These are phyloP conservation scores for Taphrina populina DNA, from an alignment of 1,139 yeast species.

Conservation along the genomic window DNA sequence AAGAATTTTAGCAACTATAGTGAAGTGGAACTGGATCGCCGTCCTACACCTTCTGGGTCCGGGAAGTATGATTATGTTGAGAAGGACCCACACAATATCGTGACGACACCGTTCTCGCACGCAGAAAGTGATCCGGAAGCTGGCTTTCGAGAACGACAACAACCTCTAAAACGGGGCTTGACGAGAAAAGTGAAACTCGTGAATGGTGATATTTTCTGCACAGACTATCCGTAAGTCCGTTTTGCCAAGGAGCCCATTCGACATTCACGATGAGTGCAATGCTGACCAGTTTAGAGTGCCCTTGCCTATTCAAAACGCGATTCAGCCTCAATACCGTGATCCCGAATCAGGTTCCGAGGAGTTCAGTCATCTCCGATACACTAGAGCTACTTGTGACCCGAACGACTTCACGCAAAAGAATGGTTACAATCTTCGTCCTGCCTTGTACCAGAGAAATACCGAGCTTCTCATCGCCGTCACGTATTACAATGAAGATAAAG, in stretches of 20 bases:
- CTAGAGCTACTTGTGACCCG: slow-evolving; percentile 81
- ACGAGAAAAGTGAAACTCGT: slow-evolving; percentile 64
- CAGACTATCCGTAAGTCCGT: slow-evolving; percentile 59
- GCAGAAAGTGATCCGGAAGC: slow-evolving; percentile 30
- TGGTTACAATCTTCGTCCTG: slow-evolving; percentile 77
- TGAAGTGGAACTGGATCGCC: neutral
- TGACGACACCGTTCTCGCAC: slow-evolving; percentile 17
- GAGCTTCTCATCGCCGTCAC: slow-evolving; percentile 87
- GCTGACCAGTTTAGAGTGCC: slow-evolving; percentile 50
- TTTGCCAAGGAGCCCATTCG: too few species aligned
- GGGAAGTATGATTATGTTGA: neutral
- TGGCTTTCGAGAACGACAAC: slow-evolving; percentile 23
- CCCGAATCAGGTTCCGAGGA: slow-evolving; percentile 67
- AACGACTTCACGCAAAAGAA: slow-evolving; percentile 64
- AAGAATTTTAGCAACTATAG: neutral
- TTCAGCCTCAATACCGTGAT: slow-evolving; percentile 53
- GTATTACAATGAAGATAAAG: slow-evolving; percentile 91
- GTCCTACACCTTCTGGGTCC: neutral
- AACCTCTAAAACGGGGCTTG: slow-evolving; percentile 56
- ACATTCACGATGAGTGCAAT: neutral
- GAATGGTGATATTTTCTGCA: slow-evolving; percentile 68
- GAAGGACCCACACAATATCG: slow-evolving; percentile 2
- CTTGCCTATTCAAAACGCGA: slow-evolving; percentile 60
- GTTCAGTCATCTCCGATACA: slow-evolving; percentile 72
- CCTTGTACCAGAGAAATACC: slow-evolving; percentile 72